Conservation (phyloP, 306 rosid species). For the Glycyrrhiza uralensis region DNA sequence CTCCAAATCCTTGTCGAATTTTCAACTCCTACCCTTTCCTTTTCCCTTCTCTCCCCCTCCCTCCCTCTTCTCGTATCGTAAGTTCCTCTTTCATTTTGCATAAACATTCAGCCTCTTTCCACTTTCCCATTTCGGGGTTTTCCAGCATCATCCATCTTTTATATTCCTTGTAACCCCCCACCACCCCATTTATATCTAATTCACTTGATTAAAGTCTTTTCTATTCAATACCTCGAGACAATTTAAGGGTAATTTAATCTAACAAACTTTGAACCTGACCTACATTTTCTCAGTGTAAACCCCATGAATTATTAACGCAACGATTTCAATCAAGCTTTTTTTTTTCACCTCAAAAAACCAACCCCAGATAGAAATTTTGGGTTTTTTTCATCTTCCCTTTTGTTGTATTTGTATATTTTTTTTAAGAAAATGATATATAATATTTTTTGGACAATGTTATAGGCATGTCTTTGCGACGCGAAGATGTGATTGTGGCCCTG, state of each 20-base stretch:
- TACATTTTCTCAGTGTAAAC: neutral
- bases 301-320: neutral
- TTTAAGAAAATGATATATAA: neutral
- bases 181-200: neutral
- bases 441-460: neutral
- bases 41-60: neutral
- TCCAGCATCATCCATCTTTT: constrained; percentile 5
- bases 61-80: constrained; percentile 3
- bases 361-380: neutral
- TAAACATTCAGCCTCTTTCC: neutral
- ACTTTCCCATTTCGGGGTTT: constrained; percentile 14
- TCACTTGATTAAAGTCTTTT: neutral
- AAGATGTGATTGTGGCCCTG: constrained; percentile 40
- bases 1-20: constrained; percentile 17
- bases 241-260: neutral
- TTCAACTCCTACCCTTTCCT: constrained; percentile 5
- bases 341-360: neutral
- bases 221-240: neutral
- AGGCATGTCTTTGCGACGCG: constrained; percentile 19
- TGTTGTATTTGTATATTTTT: neutral
- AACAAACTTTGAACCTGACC: neutral
- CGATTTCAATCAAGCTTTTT: neutral
- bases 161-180: neutral
- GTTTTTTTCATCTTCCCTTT: neutral
- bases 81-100: neutral